Evolutionary conservation across 2,329 filamentous ascomycete genomes (phyloP), one percentile per base, ranked within the genome.

Genomic region (Ophiostoma ips): DNA sequence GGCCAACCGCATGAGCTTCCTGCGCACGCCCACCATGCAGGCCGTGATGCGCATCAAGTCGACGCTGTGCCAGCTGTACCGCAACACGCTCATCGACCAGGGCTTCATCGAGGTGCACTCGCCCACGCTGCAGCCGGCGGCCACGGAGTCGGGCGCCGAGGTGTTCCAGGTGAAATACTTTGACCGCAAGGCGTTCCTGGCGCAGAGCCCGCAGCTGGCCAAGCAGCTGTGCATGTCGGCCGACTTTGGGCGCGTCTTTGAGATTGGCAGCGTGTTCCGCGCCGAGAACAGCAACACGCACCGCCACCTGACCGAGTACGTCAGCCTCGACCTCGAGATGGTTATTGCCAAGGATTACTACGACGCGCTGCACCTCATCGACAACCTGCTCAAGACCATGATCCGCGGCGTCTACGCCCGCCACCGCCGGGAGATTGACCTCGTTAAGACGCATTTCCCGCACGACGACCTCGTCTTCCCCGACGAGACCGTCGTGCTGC

Each of bases 261-360:
- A 95, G 63, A 82, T 92, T 56, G 87, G 87, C 15, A 81, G 86
- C 2, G 88, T 95, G 7, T 95, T 95, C 73, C 81, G 89, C 57
- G 89, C 89, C 1, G 89, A 95, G 63, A 94, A 95, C 69, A 94
- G 86, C 61, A 95, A 95, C 65, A 95, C 89, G 0, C 89, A 95
- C 61, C 81, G 89, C 35, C 89, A 95, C 63, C 72, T 95, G 71
- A 95, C 89, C 0, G 89, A 95, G 64, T 95, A 94, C 63, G 95
- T 88, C 5, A 89, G 89, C 50, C 72, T 95, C 30, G 89, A 95
- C 72, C 66, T 95, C 16, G 89, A 95, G 62, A 95, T 95, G 90
- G 76, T 82, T 3, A 87, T 95, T 55, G 83, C 88, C 46, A 79
- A 85, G 58, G 83, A 94, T 64, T 95, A 95, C 63, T 83, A 94